Conservation (phyloP, 2,329 filamentous ascomycete species). For the Colletotrichum camelliae region DNA sequence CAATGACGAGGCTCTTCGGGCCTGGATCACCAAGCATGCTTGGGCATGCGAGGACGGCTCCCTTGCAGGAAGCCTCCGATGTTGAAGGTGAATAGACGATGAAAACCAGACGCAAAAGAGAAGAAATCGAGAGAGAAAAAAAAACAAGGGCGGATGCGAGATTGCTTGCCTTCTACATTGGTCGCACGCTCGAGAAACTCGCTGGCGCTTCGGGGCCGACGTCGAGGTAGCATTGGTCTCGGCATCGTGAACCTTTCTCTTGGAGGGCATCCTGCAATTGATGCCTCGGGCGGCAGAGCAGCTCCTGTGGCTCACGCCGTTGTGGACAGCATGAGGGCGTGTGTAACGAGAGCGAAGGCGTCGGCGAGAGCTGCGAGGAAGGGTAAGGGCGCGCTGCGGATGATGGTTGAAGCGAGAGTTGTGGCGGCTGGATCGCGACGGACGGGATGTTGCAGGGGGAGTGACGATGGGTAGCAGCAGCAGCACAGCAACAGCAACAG, state of each 20-base stretch:
- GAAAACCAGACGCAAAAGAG: not conserved
- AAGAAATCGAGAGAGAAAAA: not conserved
- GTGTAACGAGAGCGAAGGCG: not conserved
- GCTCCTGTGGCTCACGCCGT: constrained; percentile 16
- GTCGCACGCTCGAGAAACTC: constrained; percentile 73
- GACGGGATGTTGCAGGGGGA: not conserved
- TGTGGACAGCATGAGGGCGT: constrained; percentile 16
- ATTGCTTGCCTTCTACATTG: constrained; percentile 57
- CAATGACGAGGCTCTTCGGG: not conserved
- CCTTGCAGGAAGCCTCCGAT: not conserved
- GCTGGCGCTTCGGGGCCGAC: constrained; percentile 57
- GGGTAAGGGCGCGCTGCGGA: not conserved
- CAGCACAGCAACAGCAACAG: not conserved
- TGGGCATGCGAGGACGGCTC: not conserved
- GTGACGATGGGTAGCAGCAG: not conserved
- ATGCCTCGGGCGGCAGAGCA: constrained; percentile 11
- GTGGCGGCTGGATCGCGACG: not conserved
- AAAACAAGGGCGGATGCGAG: not conserved
- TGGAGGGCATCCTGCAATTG: constrained; percentile 41
- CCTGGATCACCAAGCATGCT: not conserved
- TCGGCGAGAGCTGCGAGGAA: not conserved
- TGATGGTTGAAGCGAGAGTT: not conserved
- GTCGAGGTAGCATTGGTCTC: constrained; percentile 26
- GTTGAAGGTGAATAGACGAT: not conserved
- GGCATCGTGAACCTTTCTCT: constrained; percentile 37